A percentile compares a stretch with the other conserved stretches of the same genome.
phyloP scores from a whole-genome alignment of 2,329 filamentous ascomycete species.

The Phaeosphaeriaceae sp. region DNA sequence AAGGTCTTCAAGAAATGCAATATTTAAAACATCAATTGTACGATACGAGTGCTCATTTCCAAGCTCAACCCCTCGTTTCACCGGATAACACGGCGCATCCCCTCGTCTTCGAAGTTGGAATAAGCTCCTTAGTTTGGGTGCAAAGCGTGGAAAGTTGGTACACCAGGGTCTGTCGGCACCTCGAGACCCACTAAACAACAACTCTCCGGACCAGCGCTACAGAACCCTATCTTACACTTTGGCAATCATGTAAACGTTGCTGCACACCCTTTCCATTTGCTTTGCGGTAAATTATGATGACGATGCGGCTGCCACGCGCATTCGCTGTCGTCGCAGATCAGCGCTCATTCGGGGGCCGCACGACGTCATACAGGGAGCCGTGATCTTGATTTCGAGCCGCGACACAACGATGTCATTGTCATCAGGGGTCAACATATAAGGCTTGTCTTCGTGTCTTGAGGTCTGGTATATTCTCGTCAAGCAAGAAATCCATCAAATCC shows the following conservation, averaged over 20 bases:
- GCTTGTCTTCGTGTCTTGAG: background rate
- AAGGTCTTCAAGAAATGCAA: background rate
- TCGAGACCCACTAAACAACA: slow-evolving; percentile 22
- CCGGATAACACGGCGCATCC: slow-evolving; percentile 19
- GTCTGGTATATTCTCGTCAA: background rate
- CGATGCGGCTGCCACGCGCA: slow-evolving; percentile 10
- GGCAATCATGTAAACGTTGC: background rate
- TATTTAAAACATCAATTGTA: background rate
- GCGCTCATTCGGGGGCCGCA: slow-evolving; percentile 1
- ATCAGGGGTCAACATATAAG: slow-evolving; percentile 6
- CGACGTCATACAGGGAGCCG: slow-evolving; percentile 23
- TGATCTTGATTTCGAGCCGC: slow-evolving; percentile 6
- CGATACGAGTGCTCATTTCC: background rate
- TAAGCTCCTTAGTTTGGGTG: slow-evolving; percentile 30
- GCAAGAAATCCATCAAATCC: background rate
- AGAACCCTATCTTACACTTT: slow-evolving; percentile 3
- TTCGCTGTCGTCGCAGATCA: slow-evolving; percentile 13
- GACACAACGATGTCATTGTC: slow-evolving; percentile 5
- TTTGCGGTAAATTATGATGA: slow-evolving; percentile 10
- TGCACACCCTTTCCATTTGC: background rate
- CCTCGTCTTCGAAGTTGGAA: slow-evolving; percentile 9
- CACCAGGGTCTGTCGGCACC: slow-evolving; percentile 15
- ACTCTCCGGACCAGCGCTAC: slow-evolving; percentile 1
- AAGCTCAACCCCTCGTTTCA: background rate
- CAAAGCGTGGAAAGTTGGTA: slow-evolving; percentile 12